These are phyloP conservation scores for Ogataea chonburiensis DNA, from an alignment of 805 yeast genomes.

Conservation along the genomic window DNA sequence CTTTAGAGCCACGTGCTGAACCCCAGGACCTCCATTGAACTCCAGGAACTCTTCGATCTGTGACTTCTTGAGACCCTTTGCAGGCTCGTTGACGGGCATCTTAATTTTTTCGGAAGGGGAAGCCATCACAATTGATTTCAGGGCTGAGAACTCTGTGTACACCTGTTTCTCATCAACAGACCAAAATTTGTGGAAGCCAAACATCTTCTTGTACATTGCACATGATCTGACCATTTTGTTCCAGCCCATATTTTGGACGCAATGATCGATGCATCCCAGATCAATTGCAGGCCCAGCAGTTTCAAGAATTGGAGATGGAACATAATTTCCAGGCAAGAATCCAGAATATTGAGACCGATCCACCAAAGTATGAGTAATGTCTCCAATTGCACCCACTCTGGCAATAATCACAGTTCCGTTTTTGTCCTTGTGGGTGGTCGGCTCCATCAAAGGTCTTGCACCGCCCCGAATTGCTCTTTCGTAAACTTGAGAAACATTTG, in stretches of 20 bases:
- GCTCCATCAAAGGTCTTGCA: conserved; percentile 36
- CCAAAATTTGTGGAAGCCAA: conserved; percentile 81
- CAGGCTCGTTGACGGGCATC: conserved; percentile 88
- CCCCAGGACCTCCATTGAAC: conserved; percentile 76
- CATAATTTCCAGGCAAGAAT: conserved; percentile 27
- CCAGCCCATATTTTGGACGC: conserved; percentile 80
- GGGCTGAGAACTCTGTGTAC: conserved; percentile 66
- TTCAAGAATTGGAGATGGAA: conserved; percentile 1
- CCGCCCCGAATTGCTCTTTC: conserved; percentile 51
- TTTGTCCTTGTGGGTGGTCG: conserved; percentile 37
- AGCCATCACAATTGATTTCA: conserved; percentile 76
- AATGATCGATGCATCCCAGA: conserved; percentile 62
- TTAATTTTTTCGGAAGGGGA: conserved; percentile 61
- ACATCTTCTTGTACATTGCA: conserved; percentile 54
- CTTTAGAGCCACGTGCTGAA: conserved; percentile 76
- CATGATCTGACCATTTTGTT: conserved; percentile 59
- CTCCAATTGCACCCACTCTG: conserved; percentile 53
- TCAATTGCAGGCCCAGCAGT: conserved; percentile 23
- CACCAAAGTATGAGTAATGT: conserved; percentile 67
- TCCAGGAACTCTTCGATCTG: conserved; percentile 83
- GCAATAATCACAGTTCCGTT: conserved; percentile 56
- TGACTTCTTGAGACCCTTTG: conserved; percentile 58
- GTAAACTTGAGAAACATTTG: conserved; percentile 45
- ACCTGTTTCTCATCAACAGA: conserved; percentile 79
- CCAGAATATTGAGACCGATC: conserved; percentile 36